Conservation (phyloP, 257 asterid species). For the Leonotis leonurus region DNA sequence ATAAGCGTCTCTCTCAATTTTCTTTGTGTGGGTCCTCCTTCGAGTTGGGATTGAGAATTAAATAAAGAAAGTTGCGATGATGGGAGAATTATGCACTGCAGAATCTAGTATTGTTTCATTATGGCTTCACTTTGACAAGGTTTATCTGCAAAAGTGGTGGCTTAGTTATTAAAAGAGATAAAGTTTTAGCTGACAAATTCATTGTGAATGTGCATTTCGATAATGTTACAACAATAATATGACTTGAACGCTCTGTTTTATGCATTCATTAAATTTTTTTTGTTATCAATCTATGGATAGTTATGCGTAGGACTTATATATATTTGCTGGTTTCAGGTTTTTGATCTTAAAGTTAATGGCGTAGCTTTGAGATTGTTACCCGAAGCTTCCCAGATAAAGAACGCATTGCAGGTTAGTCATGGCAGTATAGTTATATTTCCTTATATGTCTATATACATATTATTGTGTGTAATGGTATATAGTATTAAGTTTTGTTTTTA, state of each 20-base stretch:
- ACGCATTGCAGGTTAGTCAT: slow-evolving; percentile 65
- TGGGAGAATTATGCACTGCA: no score
- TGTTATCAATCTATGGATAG: not conserved
- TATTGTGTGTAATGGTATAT: no score
- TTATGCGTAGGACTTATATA: slow-evolving; percentile 9
- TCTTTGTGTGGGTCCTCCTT: not conserved
- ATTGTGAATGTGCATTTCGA: not conserved
- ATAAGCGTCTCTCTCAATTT: not conserved
- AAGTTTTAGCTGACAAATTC: not conserved
- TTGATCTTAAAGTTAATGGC: slow-evolving; percentile 83
- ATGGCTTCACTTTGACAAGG: not conserved
- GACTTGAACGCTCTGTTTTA: not conserved
- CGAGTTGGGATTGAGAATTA: not conserved
- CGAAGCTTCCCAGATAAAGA: slow-evolving; percentile 76
- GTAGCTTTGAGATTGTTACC: slow-evolving; percentile 88
- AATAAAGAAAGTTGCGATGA: no score
- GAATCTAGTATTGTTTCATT: not conserved
- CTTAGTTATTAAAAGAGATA: not conserved
- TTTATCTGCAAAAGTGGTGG: not conserved
- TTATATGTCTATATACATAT: no score
- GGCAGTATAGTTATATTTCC: not conserved
- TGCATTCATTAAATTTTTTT: not conserved
- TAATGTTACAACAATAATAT: not conserved
- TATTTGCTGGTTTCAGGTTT: slow-evolving; percentile 48
- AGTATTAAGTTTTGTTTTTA: no score